Base-by-base conservation (phyloP, 176 grass and related monocot species). In the Aegilops sharonensis region DNA sequence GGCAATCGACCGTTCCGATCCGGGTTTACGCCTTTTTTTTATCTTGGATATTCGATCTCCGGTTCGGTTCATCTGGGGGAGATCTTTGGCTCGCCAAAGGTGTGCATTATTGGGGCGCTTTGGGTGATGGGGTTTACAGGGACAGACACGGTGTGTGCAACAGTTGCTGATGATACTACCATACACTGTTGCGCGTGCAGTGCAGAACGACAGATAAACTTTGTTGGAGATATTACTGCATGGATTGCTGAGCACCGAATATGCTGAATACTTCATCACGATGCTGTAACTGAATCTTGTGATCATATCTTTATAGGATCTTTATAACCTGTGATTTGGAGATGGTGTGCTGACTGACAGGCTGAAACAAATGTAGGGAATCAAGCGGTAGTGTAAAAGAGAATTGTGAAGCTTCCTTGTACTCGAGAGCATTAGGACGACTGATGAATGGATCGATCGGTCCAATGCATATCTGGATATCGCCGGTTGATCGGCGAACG, bases 31-130 rank as follows among this genome's bases (percentile, higher is more conserved):
- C 12, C 47, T 68, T 68, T 78, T 27, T 35, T 25, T 3, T 9
- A 32, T 42, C 5, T 25, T 73, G 36, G 56, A 81, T 87, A 27
- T 4, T 73, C 54, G 56, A 54, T 73, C 70, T 69, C 17, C 24
- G n/a, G 23, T 77, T 78, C 29, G 81, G 69, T 65, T 65, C 25
- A 72, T 79, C 36, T 37, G 21, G 74, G 64, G 37, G 23, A 75
- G 39, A 72, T 50, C 5, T 80, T 59, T 66, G 21, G 18, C 39
- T 48, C 9, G n/a, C 62, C 68, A 85, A 83, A 89, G 59, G 8
- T 2, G 5, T 2, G 57, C 31, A 89, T 80, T 21, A 81, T 85
- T 89, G 88, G 47, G 32, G 24, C 68, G 64, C 87, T 85, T 80
- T 89, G 77, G 68, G 60, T 45, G 52, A 36, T 34, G 15, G 61